These are phyloP conservation scores for Platismatia glauca DNA, from an alignment of 495 filamentous ascomycete species.

Conservation along the genomic window DNA sequence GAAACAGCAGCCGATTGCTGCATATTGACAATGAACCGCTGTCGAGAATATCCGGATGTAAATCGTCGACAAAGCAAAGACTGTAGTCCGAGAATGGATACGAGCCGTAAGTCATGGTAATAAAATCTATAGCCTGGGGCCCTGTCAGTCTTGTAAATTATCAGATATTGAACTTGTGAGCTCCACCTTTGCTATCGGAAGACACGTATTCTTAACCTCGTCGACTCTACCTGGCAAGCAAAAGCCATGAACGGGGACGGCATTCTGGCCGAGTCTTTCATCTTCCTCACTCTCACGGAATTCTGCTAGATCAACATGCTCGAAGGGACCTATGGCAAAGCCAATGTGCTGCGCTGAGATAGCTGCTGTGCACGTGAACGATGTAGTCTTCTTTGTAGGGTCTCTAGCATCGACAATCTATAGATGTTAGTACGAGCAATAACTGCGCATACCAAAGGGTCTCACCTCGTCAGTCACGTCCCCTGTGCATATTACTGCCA, in stretches of 20 bases:
- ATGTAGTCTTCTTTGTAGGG: conserved; percentile 68
- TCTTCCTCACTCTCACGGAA: conserved; percentile 86
- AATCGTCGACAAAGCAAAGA: conserved; percentile 87
- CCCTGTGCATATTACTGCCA: conserved; percentile 84
- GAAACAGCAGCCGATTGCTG: conserved; percentile 76
- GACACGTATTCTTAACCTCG: conserved; percentile 76
- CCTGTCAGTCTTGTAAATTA: conserved; percentile 1
- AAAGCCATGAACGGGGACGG: conserved; percentile 77
- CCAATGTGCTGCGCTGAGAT: conserved; percentile 80
- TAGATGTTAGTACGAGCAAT: conserved; percentile 22
- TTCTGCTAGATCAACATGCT: conserved; percentile 80
- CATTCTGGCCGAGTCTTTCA: conserved; percentile 74
- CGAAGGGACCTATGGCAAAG: conserved; percentile 89
- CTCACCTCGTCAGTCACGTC: conserved; percentile 70
- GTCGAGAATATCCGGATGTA: conserved; percentile 58
- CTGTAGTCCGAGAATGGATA: conserved; percentile 87
- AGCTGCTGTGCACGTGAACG: conserved; percentile 61
- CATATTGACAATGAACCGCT: conserved; percentile 80
- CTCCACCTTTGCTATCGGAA: conserved; percentile 52
- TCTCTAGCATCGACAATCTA: conserved; percentile 61
- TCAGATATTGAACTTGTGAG: background rate
- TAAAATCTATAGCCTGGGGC: conserved; percentile 64
- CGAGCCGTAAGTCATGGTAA: conserved; percentile 71
- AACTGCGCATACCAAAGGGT: conserved; percentile 2
- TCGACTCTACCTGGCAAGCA: conserved; percentile 75